Percentiles rank a stretch among this genome's conserved stretches.
These are phyloP conservation scores for Arabis alpina DNA, from an alignment of 345 rosid genomes.

Conservation along the genomic window DNA sequence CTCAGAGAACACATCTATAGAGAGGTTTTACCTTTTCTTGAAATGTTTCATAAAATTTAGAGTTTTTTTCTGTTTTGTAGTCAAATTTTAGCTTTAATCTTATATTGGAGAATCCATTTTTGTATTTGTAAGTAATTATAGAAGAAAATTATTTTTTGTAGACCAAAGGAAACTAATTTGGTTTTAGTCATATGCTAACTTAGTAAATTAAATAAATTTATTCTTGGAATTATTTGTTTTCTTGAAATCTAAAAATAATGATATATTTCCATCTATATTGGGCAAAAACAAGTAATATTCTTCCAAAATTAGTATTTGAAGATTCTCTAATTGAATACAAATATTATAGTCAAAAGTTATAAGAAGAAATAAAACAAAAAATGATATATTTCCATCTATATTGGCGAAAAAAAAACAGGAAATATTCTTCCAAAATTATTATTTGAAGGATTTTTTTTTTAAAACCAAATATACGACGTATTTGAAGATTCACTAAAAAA, in stretches of 20 bases:
- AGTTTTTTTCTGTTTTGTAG: constrained; percentile 13
- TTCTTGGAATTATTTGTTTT: constrained; percentile 4
- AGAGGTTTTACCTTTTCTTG: constrained; percentile 34
- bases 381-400: too few species aligned
- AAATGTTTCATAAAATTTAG: constrained; percentile 8
- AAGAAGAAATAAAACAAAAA: neutral
- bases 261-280: neutral
- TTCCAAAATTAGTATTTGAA: constrained; percentile 17
- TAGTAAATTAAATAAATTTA: neutral
- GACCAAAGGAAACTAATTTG: neutral
- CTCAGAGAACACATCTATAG: constrained; percentile 26
- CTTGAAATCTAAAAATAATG: constrained; percentile 2
- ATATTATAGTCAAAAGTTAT: neutral
- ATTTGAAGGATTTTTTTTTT: too few species aligned
- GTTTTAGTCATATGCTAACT: constrained; percentile 8
- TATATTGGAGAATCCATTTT: constrained; percentile 25
- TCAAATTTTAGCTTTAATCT: constrained; percentile 12
- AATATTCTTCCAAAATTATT: too few species aligned
- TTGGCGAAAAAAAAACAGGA: too few species aligned
- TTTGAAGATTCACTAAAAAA: too few species aligned
- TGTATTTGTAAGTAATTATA: constrained; percentile 20
- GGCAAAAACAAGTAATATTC: neutral
- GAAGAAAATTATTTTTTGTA: neutral
- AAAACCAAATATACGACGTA: too few species aligned
- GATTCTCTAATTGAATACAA: neutral